These are phyloP conservation scores for Shiraia bambusicola DNA, from an alignment of 2,329 filamentous ascomycete species.

Conservation along the genomic window DNA sequence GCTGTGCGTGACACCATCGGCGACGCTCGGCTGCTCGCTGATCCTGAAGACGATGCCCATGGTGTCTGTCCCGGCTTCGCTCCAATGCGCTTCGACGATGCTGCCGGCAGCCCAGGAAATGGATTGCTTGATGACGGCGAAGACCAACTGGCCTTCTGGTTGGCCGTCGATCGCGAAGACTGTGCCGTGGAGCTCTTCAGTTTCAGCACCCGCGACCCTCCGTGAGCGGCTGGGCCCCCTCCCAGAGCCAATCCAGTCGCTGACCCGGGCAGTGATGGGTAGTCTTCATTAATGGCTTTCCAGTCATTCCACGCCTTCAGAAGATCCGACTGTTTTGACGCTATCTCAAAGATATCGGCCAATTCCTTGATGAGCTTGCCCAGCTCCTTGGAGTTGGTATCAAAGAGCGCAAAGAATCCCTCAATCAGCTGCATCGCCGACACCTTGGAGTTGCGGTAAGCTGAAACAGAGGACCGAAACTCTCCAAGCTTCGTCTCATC, in stretches of 20 bases:
- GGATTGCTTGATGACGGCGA: slow-evolving; percentile 42
- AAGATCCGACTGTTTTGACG: slow-evolving; percentile 69
- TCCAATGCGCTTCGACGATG: slow-evolving; percentile 31
- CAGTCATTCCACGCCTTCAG: slow-evolving; percentile 91
- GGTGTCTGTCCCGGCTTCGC: slow-evolving; percentile 41
- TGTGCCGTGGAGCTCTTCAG: slow-evolving; percentile 70
- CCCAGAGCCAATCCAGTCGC: slow-evolving; percentile 48
- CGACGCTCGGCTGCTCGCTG: slow-evolving; percentile 38
- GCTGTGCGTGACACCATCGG: slow-evolving; percentile 40
- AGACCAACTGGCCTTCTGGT: slow-evolving; percentile 60
- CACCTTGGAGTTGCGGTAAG: slow-evolving; percentile 70
- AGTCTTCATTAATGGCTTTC: slow-evolving; percentile 94
- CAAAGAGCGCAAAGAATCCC: slow-evolving; percentile 82
- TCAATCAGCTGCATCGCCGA: slow-evolving; percentile 79
- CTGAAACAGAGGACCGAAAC: slow-evolving; percentile 79
- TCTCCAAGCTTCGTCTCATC: slow-evolving; percentile 71
- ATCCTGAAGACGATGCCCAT: slow-evolving; percentile 38
- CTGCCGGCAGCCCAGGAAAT: slow-evolving; percentile 37
- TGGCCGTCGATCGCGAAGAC: slow-evolving; percentile 63
- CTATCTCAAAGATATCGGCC: slow-evolving; percentile 87
- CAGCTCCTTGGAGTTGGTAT: slow-evolving; percentile 75
- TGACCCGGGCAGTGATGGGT: slow-evolving; percentile 78
- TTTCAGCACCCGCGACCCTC: slow-evolving; percentile 64
- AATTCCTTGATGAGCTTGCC: slow-evolving; percentile 90
- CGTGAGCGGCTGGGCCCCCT: slow-evolving; percentile 49